Base-by-base conservation (phyloP, 1,139 yeast genomes). In the Yamadazyma aaseri region DNA sequence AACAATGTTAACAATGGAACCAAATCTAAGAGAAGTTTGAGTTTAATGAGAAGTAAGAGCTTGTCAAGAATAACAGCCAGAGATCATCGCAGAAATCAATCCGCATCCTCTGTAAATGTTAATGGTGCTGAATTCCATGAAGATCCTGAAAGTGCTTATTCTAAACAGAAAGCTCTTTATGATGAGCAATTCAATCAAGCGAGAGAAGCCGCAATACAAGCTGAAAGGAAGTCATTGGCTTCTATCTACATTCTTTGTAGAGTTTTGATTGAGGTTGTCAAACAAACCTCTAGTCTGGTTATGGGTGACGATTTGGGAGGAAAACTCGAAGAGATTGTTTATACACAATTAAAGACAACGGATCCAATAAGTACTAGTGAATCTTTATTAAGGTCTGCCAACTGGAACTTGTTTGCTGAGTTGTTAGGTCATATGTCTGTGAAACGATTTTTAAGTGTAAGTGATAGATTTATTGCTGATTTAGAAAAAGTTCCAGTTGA, bases 331-430 rank as follows among this genome's bases (percentile, higher is more conserved):
- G 97, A 92, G 49, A 90, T 90, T 38, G 95, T 92, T 21, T 94
- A 89, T 61, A 83, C 87, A 13, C 97, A 94, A 56, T 65, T 94
- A 38, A 79, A 86, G 47, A 79, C 90, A 1, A 87, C 96, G 1
- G 97, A 92, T 50, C 96, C 97, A 0, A 67, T 72, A 25, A 73
- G 82, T 4, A 66, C 73, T 2, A 61, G 71, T 40, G 73, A 69
- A 39, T 82, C 92, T 23, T 66, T 81, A 18, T 84, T 89, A 3
- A 75, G 96, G 38, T 79, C 94, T 2, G 90, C 96, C 0, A 94
- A 92, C 53, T 92, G 98, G 98, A 85, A 85, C 50, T 69, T 90
- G 22, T 83, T 94, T 57, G 95, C 97, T 0, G 89, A 86, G 45
- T 64, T 94, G 5, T 63, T 94, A 27, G 98, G 98, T 1, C 81